Evolutionary conservation across 306 rosid genomes (phyloP), one percentile per base, ranked within the genome.

Genomic region (Glycine latifolia): DNA sequence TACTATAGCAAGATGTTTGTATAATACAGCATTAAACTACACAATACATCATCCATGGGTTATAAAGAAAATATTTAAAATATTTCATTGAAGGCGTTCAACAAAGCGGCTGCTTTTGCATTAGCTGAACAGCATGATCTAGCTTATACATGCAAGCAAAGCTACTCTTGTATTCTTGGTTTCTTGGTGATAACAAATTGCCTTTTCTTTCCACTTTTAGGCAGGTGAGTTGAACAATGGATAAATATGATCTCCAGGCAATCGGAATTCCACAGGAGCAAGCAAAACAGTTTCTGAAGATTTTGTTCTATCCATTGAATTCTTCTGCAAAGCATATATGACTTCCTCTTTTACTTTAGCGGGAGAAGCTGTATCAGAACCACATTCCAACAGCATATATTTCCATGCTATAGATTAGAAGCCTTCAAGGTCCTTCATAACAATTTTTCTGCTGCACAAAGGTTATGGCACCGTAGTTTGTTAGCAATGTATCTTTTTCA

Each of bases 221-320:
- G n/a, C 91, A 62, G 78, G 82, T 53, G 79, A 17, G 78, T 59
- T 79, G 81, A 81, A 73, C 53, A 77, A 79, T 7, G 54, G 80
- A 67, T 67, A 54, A 66, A 78, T 69, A 31, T 52, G 77, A 58
- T 52, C 63, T 72, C 84, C 60, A 37, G 50, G 66, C 47, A 46
- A 16, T 77, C 75, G 85, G n/a, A 76, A 60, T 53, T 81, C 39
- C 61, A 6, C 12, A 47, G 44, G 46, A 79, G 59, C 65, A 48
- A 68, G 76, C 79, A 60, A 73, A 63, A 71, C 76, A 31, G 82
- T 61, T 39, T 16, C 20, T 48, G 80, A 68, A 74, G 68, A 75
- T 49, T 65, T 63, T 71, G 77, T 56, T 79, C 31, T 35, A 71
- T 41, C 80, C 59, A 66, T 52, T 52, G 61, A 70, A 55, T 33